Evolutionary conservation across 176 grass and related monocot species (phyloP).

Genomic region (Elymus sibiricus): DNA sequence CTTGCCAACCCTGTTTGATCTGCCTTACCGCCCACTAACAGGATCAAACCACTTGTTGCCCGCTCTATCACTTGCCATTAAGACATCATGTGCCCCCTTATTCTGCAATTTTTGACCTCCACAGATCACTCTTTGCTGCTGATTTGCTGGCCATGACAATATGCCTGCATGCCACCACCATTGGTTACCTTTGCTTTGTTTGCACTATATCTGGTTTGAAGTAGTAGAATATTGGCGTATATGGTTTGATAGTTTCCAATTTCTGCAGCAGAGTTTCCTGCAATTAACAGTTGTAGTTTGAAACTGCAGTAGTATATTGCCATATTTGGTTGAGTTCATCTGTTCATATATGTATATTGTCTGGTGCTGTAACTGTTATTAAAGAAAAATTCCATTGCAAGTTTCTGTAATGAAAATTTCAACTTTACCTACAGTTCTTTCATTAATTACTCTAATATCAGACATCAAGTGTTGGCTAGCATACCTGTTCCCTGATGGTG

Average conservation of each 20-base stretch:
- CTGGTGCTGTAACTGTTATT: background rate
- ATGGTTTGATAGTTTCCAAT: background rate
- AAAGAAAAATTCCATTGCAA: background rate
- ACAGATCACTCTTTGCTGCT: background rate
- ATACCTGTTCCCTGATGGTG: slow-evolving; percentile 4
- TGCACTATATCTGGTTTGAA: slow-evolving; percentile 1
- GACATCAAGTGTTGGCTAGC: background rate
- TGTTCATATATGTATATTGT: background rate
- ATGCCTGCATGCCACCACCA: background rate
- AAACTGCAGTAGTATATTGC: background rate
- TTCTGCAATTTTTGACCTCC: background rate
- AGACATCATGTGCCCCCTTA: background rate
- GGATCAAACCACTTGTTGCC: background rate
- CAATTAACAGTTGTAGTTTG: background rate
- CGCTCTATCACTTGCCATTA: background rate
- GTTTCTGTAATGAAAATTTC: background rate
- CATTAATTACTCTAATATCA: background rate
- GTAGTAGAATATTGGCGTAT: background rate
- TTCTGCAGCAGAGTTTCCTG: background rate
- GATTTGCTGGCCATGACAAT: background rate
- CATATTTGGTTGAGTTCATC: background rate
- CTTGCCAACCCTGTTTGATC: background rate
- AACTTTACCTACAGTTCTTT: background rate
- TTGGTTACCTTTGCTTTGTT: background rate
- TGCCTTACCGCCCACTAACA: background rate